A percentile compares a stretch with the other conserved stretches of the same genome.
phyloP scores from a whole-genome alignment of 192 early-diverging fungal species.

The Phlyctochytrium bullatum region DNA sequence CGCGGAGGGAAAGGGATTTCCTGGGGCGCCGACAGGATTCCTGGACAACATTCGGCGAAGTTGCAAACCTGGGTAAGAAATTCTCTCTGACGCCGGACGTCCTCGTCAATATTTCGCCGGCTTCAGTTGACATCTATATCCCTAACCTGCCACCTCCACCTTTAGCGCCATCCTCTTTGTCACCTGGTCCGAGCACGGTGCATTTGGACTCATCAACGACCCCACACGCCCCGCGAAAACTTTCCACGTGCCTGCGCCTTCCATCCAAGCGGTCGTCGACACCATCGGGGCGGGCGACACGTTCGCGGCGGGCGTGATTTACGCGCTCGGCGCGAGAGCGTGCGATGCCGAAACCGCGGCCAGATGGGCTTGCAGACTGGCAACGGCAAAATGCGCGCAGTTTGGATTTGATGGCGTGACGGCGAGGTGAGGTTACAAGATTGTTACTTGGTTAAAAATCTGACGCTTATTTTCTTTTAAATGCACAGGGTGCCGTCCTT shows the following conservation, averaged over 20 bases:
- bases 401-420: conserved; percentile 26
- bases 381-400: conserved; percentile 29
- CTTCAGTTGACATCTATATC: not conserved
- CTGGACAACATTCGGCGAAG: conserved; percentile 29
- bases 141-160: not conserved
- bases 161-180: conserved; percentile 59
- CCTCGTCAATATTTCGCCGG: conserved; percentile 3
- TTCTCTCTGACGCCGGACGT: conserved; percentile 32
- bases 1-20: conserved; percentile 58
- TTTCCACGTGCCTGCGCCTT: conserved; percentile 21
- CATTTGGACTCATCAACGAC: conserved; percentile 31
- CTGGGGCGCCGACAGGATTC: conserved; percentile 38
- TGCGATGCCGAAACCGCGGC: conserved; percentile 7
- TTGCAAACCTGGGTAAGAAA: conserved; percentile 26
- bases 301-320: conserved; percentile 31
- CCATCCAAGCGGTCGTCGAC: conserved; percentile 24
- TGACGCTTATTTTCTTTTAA: too few species aligned
- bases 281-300: conserved; percentile 40
- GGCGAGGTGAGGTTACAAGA: conserved; percentile 13
- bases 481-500: too few species aligned
- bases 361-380: conserved; percentile 14
- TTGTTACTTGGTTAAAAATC: too few species aligned
- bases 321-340: conserved; percentile 11
- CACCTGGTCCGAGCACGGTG: conserved; percentile 63
- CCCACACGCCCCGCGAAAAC: conserved; percentile 16